These are phyloP conservation scores for Panicum hallii DNA, from an alignment of 202 grass and related monocot species.

Conservation along the genomic window DNA sequence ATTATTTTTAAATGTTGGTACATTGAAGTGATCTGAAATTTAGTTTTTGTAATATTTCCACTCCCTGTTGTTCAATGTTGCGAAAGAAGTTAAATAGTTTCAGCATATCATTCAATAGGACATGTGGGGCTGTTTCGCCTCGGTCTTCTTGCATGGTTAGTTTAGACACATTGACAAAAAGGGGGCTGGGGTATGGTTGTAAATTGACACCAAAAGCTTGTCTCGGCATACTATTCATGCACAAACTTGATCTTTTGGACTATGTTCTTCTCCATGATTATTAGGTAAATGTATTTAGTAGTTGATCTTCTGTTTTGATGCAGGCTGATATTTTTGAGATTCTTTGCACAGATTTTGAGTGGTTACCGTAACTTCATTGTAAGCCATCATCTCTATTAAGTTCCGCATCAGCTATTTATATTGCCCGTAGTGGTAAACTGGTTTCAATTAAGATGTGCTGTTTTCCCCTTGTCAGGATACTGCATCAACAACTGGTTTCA, in stretches of 20 bases:
- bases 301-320: constrained; percentile 53
- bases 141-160: background rate
- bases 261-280: constrained; percentile 32
- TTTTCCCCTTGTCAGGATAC: constrained; percentile 62
- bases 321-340: constrained; percentile 99
- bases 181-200: background rate
- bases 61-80: background rate
- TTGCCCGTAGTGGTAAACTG: constrained; percentile 32
- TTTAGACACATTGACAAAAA: background rate
- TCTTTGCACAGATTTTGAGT: constrained; percentile 92
- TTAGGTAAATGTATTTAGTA: constrained; percentile 39
- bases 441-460: background rate
- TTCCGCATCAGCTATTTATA: constrained; percentile 41
- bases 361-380: constrained; percentile 99
- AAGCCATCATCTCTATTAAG: constrained; percentile 53
- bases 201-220: constrained; percentile 12
- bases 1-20: background rate
- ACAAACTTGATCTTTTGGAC: constrained; percentile 19
- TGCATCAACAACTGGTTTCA: constrained; percentile 83
- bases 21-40: background rate
- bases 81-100: constrained; percentile 1
- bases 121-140: background rate
- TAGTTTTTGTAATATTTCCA: constrained; percentile 16
- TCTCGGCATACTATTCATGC: constrained; percentile 25
- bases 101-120: background rate